Percentiles rank a stretch among this genome's conserved stretches.
Evolutionary conservation across 441 rosid species (phyloP).

Genomic region (Populus trichocarpa): DNA sequence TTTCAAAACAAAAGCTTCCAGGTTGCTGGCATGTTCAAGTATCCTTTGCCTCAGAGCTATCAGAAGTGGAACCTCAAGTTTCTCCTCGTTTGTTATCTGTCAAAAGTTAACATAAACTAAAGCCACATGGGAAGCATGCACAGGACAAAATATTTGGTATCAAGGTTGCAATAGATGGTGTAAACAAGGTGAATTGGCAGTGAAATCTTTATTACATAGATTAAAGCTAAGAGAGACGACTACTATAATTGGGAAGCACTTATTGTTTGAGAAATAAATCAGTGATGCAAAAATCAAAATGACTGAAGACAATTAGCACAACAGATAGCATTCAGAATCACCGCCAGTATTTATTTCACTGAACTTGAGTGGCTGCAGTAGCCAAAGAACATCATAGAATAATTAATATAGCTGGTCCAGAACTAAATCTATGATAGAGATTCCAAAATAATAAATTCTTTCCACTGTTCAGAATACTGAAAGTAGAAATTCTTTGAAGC

Average conservation of each 20-base stretch:
- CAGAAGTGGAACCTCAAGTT: conserved; percentile 61
- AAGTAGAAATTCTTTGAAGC: not conserved
- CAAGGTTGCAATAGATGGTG: not conserved
- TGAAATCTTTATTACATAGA: not conserved
- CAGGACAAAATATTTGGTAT: not conserved
- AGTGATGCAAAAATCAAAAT: not conserved
- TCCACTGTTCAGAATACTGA: not conserved
- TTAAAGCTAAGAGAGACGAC: not conserved
- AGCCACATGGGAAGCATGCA: conserved; percentile 3
- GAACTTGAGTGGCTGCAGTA: not conserved
- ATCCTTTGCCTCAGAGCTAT: conserved; percentile 76
- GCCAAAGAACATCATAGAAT: not conserved
- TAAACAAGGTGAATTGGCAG: not conserved
- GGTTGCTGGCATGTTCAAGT: conserved; percentile 52
- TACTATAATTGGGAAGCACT: not conserved
- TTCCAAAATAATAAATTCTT: not conserved
- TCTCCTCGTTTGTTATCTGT: conserved; percentile 59
- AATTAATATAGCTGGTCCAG: not conserved
- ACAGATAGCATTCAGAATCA: not conserved
- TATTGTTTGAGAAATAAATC: not conserved
- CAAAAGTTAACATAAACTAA: conserved; percentile 21
- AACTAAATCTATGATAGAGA: not conserved
- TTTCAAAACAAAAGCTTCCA: conserved; percentile 65
- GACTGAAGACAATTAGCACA: not conserved
- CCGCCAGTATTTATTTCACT: not conserved